Conservation (phyloP, 257 asterid genomes). For the Petunia axillaris region DNA sequence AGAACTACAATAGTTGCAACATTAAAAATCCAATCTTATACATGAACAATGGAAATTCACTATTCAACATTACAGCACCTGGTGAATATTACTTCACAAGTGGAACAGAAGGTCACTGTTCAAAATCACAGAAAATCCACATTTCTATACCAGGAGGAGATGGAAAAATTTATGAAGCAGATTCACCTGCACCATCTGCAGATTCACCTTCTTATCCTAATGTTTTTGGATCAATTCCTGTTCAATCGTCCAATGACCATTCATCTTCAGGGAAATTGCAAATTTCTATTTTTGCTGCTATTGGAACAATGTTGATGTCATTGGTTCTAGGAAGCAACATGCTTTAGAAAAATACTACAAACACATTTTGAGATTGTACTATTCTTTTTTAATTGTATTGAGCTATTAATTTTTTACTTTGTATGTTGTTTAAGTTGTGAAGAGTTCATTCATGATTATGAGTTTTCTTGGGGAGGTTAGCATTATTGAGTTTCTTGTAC, state of each 20-base stretch:
- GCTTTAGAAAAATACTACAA: not conserved
- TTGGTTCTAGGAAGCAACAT: conserved; percentile 1
- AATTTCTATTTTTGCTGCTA: conserved; percentile 38
- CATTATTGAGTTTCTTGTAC: not conserved
- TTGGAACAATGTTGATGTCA: conserved; percentile 35
- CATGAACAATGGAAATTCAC: conserved; percentile 80
- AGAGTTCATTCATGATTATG: not conserved
- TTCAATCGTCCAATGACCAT: conserved; percentile 34
- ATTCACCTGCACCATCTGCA: conserved; percentile 60
- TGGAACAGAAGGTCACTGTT: conserved; percentile 68
- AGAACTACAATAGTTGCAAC: conserved; percentile 65
- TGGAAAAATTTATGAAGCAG: conserved; percentile 48
- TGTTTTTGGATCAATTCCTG: conserved; percentile 73
- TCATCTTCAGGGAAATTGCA: conserved; percentile 37
- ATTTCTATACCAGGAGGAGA: conserved; percentile 67
- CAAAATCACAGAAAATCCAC: conserved; percentile 68
- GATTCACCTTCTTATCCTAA: conserved; percentile 66
- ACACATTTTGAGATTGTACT: not conserved
- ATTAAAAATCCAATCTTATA: conserved; percentile 72
- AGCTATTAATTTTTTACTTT: not conserved
- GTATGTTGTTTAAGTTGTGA: conserved; percentile 11
- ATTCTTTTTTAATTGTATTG: not conserved
- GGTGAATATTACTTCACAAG: conserved; percentile 83
- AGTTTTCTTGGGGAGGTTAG: conserved; percentile 9
- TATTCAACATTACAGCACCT: conserved; percentile 61